Base-by-base conservation (phyloP, 164 flowering plant genomes). In the Pachysandra terminalis region DNA sequence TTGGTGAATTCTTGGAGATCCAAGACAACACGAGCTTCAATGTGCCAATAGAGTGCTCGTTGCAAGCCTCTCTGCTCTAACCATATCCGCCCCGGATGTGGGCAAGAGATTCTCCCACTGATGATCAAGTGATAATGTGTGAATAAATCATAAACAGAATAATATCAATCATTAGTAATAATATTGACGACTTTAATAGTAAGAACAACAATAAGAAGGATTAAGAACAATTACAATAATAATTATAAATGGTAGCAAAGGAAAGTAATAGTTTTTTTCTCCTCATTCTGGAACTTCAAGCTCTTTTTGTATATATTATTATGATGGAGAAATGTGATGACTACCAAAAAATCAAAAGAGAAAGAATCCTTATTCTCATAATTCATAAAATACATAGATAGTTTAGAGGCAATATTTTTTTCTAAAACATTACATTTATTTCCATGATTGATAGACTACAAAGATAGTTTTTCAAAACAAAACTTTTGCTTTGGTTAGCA, bases 31-130 rank as follows among this genome's bases (percentile, higher is more conserved):
- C 93, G 93, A 73, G 98, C 97, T 83, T 95, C 97, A 57, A 95
- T 95, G 72, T 91, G 97, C 98, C 97, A 95, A 79, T 91, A 91
- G 26, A 95, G 67, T 14, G 96, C 92, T 59, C 90, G 77, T 69
- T 95, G 95, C 74, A 91, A 71, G 14, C 98, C 98, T 83, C 95
- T 89, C 67, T 95, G 97, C 81, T 91, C 95, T 68, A 95, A 67
- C 98, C 98, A 95, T 82, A 91, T 90, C 68, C 97, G 76, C 56
- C 96, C 97, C 0, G 96, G 96, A 83, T 90, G 85, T 17, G 96
- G 96, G 72, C 97, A 95, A 56, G 95, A 96, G 70, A 95, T 90
- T 77, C 82, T 83, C 72, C 85, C 92, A 74, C 97, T 91, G 71
- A 45, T 26, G 61, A 56, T 13, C 37, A 73, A 65, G 68, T 63